phyloP scores from a whole-genome alignment of 1,284 basidiomycete species.

The Austroboletus rostrupii region DNA sequence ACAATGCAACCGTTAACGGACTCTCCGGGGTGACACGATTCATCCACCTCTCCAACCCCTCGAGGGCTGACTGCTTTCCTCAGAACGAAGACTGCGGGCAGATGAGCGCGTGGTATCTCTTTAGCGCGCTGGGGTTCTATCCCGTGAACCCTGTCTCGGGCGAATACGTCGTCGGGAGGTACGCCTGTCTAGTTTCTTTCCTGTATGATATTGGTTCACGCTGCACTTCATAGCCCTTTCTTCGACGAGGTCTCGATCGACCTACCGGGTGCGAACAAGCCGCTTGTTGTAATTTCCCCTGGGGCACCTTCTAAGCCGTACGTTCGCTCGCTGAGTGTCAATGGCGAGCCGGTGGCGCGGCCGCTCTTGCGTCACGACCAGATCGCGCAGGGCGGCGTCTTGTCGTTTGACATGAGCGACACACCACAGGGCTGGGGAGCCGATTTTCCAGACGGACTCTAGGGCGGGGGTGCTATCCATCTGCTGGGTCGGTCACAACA shows the following conservation, averaged over 20 bases:
- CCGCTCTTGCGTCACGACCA: slow-evolving; percentile 57
- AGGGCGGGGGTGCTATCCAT: not conserved
- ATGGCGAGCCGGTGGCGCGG: slow-evolving; percentile 39
- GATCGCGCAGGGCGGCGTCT: slow-evolving; percentile 51
- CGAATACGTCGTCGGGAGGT: slow-evolving; percentile 73
- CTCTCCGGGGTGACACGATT: slow-evolving; percentile 52
- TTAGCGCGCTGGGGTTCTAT: slow-evolving; percentile 80
- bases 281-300: slow-evolving; percentile 47
- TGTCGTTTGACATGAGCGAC: slow-evolving; percentile 66
- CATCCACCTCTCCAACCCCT: not conserved
- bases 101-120: slow-evolving; percentile 86
- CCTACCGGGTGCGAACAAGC: slow-evolving; percentile 42
- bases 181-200: slow-evolving; percentile 8
- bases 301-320: slow-evolving; percentile 58
- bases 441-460: not conserved
- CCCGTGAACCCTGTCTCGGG: slow-evolving; percentile 79
- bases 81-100: slow-evolving; percentile 89
- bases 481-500: too few species aligned
- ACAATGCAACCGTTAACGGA: slow-evolving; percentile 65
- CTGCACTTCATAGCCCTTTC: slow-evolving; percentile 33
- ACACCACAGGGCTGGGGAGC: slow-evolving; percentile 40
- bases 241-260: slow-evolving; percentile 61
- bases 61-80: not conserved
- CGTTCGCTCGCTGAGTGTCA: slow-evolving; percentile 53
- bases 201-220: not conserved